Base-by-base conservation (phyloP, 2,329 filamentous ascomycete genomes). In the Phoma sp. region DNA sequence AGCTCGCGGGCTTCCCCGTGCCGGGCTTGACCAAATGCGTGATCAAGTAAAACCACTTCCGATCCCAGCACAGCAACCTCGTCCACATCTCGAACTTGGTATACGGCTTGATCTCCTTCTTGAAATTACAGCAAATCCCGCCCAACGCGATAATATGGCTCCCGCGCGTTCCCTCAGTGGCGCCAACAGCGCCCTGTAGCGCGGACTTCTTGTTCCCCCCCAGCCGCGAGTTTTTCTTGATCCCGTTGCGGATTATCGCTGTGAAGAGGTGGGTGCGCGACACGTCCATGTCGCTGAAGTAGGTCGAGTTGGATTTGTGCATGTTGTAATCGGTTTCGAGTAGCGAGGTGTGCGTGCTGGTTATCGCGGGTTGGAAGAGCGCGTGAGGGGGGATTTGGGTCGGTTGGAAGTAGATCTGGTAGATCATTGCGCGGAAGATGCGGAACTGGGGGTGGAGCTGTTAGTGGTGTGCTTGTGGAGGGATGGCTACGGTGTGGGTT, bases 321-420 rank as follows among this genome's bases (percentile, higher is more conserved):
- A 91, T 70, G 77, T 95, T 93, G 79, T 92, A 91, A 77, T 96
- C 93, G 66, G 88, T 91, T 76, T 96, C 91, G 63, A 89, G 82
- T 48, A 89, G 77, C 1, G 89, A 84, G 11, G 88, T 84, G 68
- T 86, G 85, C 6, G 88, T 85, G 35, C 81, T 79, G 13, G 87
- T 86, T 54, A 90, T 86, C 46, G 89, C 77, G 42, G 89, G 87
- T 43, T 86, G 83, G 78, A 93, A 95, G 61, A 95, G 83, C 36
- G 88, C 84, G 57, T 86, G 81, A 1, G 86, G 83, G 40, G 70
- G 69, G 22, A 79, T 73, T 1, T 70, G 67, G 1, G 73, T 76
- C 0, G 75, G 75, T 47, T 77, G 73, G 48, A 80, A 56, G 64
- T 79, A 79, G 37, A 81, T 64, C 7, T 82, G 79, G 65, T 80